phyloP scores from a whole-genome alignment of 2,329 filamentous ascomycete species.

The Neopestalotiopsis sp. region DNA sequence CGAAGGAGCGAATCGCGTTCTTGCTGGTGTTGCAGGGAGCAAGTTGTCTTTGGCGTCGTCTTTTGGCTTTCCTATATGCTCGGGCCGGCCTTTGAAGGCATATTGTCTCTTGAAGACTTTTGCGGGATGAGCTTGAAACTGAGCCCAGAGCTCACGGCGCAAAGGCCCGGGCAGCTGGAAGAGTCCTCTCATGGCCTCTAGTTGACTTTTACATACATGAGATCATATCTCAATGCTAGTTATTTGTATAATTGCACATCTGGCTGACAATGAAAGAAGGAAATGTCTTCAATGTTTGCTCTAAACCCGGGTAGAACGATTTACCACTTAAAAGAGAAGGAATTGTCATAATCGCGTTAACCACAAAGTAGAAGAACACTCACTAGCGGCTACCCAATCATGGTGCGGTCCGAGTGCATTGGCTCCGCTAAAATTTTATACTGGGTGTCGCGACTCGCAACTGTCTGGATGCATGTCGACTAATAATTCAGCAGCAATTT shows the following conservation, averaged over 20 bases:
- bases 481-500: too few relatives aligned
- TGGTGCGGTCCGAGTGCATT: background rate
- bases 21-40: slow-evolving; percentile 63
- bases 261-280: background rate
- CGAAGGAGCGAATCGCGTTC: slow-evolving; percentile 92
- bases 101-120: slow-evolving; percentile 30
- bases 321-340: background rate
- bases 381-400: background rate
- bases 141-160: slow-evolving; percentile 25
- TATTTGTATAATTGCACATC: background rate
- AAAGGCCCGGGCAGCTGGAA: slow-evolving; percentile 28
- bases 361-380: background rate
- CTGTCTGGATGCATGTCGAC: too few relatives aligned
- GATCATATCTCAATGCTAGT: background rate
- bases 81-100: slow-evolving; percentile 34
- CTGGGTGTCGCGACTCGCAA: too few relatives aligned
- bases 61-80: slow-evolving; percentile 10
- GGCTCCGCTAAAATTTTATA: background rate
- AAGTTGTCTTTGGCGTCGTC: slow-evolving; percentile 24
- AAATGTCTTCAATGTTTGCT: background rate
- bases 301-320: background rate
- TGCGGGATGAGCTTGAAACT: slow-evolving; percentile 22
- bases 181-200: slow-evolving; percentile 30
- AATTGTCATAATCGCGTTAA: background rate
- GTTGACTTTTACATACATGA: background rate